Evolutionary conservation across 495 filamentous ascomycete genomes (phyloP), one percentile per base, ranked within the genome.

Genomic region (Penicillium mononematosum): DNA sequence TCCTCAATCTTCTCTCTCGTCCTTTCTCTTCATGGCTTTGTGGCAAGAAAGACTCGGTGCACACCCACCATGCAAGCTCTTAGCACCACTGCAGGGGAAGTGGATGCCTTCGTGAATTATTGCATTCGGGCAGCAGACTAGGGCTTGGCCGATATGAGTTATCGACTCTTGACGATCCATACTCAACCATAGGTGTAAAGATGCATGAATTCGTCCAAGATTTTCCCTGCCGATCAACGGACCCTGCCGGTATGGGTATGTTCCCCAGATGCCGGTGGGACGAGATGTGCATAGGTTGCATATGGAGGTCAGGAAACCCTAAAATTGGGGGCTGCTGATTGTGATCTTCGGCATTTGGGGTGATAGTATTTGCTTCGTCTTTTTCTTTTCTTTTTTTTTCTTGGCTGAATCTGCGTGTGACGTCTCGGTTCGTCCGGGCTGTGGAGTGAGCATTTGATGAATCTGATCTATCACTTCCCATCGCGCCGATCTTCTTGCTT

Each of bases 31-130:
- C 24, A 25, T 8, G 10, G 3, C 12, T 20, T 3, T 10, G 20
- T 0, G 14, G 11, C 29, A 8, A 14, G 10, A 46, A 22, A 22
- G 0, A 12, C 24, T 16, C 19, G 31, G 3, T 38, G 25, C 22
- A n/a, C 22, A 10, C 12, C 32, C 43, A 42, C n/a, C 17, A 31
- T 49, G 2, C 17, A 12, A 4, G 27, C 31, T 25, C 38, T 24
- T n/a, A 34, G 27, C 3, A 5, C 34, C 3, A 5, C 34, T 32
- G 53, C 39, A 25, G 20, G 22, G 19, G 14, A 47, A 51, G 42
- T 52, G 56, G 55, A 56, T 59, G 55, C 20, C 31, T 47, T 20
- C 44, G 38, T 43, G 24, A 34, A 55, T 48, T 27, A 52, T 58
- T 61, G 50, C 34, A 45, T 44, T n/a, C 43, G 32, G 31, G 3